Evolutionary conservation across 169 alveolate species (phyloP), one percentile per base, ranked within the genome.

Genomic region (Eimeria praecox): DNA sequence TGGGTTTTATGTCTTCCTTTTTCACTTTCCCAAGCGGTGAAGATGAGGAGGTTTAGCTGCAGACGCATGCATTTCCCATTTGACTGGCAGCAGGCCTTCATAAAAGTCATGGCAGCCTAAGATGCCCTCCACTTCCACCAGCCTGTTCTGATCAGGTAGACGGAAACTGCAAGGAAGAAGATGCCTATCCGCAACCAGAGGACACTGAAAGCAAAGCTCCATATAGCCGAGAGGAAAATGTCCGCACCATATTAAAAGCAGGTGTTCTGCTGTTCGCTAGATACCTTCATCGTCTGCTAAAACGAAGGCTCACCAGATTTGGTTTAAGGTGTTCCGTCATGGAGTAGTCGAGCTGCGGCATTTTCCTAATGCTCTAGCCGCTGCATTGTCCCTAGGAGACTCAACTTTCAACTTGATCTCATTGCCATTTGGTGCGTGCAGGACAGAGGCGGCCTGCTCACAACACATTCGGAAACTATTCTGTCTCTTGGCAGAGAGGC

Each of bases 401-500:
- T 73, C 49, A 27, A 73, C 33, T 18, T 40, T 40, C 83, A 38
- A 18, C 52, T n/a, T 10, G 24, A n/a, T 24, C 80, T 24, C 8
- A 9, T 16, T 73, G 54, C 8, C 18, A 38, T 38, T 38, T 73
- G 83, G 18, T 73, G 83, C 83, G n/a, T 73, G 83, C 83, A 73
- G 83, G 54, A 73, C 52, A 35, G 54, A 38, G 54, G 83, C 6
- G 54, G 54, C 33, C 54, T 73, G 52, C 83, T 73, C 1, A 49
- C 35, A 44, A 33, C 90, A 56, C 62, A 77, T 27, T 49, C 92
- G 59, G 92, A 40, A 35, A 85, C 85, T 1, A 71, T 82, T 59
- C 86, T 92, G 9, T 78, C 95, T 6, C 46, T 92, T 46, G 95
- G 78, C 20, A 54, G 92, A 33, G 89, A 78, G 71, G 95, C 95